Evolutionary conservation across 306 rosid species (phyloP), one percentile per base, ranked within the genome.

Genomic region (Glycine tomentella): DNA sequence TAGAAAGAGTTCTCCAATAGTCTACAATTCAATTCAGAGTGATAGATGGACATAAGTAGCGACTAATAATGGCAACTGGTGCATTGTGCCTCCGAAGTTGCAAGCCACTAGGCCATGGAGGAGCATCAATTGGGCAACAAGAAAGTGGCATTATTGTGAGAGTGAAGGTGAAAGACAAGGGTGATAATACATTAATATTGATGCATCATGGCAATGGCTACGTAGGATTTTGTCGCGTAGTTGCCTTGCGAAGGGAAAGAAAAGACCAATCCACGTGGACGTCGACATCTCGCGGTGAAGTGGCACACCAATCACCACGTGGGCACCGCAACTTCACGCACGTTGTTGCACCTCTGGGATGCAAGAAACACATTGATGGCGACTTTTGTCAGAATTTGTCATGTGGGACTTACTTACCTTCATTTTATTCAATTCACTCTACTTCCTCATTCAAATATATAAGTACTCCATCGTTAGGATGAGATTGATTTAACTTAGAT

Each of bases 211-310:
- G 83, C 4, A 69, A 59, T 17, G 75, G 12, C 38, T 64, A 57
- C 82, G 63, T 80, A 86, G 81, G 53, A 52, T 0, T 67, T 49
- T 82, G 87, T 86, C 77, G 7, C 0, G 15, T 83, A 65, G 84
- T 69, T 67, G 75, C 68, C 76, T 57, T n/a, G 20, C 4, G 40
- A 72, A 48, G 72, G 42, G 48, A 70, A 52, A 53, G 33, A 20
- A 50, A 53, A 69, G 86, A 74, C 77, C 86, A 70, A 68, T 80
- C 79, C 90, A 91, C 86, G 86, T 83, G 89, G 84, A 79, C 55
- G 88, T 87, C 87, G 52, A 84, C 81, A 50, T 86, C 88, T 38
- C 9, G 36, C 80, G 44, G 46, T 86, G 84, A 81, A 67, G 81
- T 85, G 84, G 85, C 78, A 49, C 4, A 3, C 42, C n/a, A 63